phyloP scores from a whole-genome alignment of 78 protist species.

The Polysphondylium violaceum region DNA sequence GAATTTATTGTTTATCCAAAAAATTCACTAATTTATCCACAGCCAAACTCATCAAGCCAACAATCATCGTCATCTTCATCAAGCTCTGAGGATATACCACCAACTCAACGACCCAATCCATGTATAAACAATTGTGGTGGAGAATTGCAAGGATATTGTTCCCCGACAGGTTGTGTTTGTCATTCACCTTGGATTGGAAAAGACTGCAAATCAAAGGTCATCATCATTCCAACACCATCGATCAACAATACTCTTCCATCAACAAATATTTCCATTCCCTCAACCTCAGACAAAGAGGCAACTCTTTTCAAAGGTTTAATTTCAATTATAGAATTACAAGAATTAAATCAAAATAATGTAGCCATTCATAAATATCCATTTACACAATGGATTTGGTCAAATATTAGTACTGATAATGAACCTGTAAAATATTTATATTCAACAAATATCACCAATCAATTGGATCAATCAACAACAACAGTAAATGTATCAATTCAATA shows the following conservation, averaged over 20 bases:
- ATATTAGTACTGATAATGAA: background rate
- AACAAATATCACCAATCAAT: background rate
- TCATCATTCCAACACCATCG: constrained; percentile 1
- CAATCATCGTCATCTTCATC: too few species aligned
- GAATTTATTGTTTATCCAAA: too few species aligned
- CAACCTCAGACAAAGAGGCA: background rate
- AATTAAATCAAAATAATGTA: background rate
- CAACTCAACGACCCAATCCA: too few species aligned
- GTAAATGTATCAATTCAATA: background rate
- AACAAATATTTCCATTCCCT: background rate
- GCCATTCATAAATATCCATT: background rate
- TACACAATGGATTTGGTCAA: background rate
- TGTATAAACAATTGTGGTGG: too few species aligned
- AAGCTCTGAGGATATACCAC: too few species aligned
- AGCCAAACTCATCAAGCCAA: too few species aligned
- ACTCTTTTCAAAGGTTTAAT: background rate
- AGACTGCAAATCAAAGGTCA: background rate
- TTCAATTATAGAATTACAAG: constrained; percentile 1
- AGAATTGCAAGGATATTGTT: background rate
- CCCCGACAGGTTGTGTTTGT: background rate
- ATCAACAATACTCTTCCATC: background rate
- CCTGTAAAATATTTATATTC: too few species aligned
- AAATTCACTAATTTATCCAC: too few species aligned
- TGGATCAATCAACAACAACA: background rate
- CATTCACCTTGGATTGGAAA: constrained; percentile 10